Conservation (phyloP, 2,329 filamentous ascomycete species). For the Onygenales sp. region DNA sequence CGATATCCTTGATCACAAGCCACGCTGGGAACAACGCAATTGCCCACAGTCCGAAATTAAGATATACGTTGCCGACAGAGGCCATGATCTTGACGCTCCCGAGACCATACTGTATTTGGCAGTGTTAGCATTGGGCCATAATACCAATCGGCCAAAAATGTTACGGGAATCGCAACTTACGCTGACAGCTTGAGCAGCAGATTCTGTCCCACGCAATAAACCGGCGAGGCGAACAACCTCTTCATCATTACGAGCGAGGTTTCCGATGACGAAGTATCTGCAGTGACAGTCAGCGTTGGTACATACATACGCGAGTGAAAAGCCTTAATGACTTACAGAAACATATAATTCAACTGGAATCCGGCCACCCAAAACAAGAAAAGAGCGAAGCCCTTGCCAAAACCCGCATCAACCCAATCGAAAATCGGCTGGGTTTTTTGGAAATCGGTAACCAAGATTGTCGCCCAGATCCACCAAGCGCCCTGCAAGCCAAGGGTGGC, state of each 20-base stretch:
- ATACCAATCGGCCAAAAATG: not conserved
- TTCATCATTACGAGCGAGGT: conserved; percentile 51
- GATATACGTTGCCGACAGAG: conserved; percentile 56
- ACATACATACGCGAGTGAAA: too few species aligned
- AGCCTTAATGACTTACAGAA: conserved; percentile 42
- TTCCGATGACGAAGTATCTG: conserved; percentile 61
- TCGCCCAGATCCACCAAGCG: conserved; percentile 64
- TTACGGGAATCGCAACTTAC: conserved; percentile 21
- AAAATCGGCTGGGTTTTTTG: conserved; percentile 47
- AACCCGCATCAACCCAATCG: conserved; percentile 57
- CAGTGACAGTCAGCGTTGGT: not conserved
- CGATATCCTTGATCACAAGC: conserved; percentile 53
- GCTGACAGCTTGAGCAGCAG: conserved; percentile 62
- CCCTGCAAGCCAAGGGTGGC: conserved; percentile 47
- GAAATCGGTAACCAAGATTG: conserved; percentile 55
- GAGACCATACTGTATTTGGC: conserved; percentile 47
- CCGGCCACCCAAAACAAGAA: conserved; percentile 58
- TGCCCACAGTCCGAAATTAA: conserved; percentile 63
- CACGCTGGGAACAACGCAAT: conserved; percentile 56
- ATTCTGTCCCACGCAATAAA: conserved; percentile 60
- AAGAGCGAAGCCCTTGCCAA: conserved; percentile 56
- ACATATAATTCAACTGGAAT: conserved; percentile 67
- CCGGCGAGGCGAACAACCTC: conserved; percentile 61
- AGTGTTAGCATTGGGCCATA: not conserved
- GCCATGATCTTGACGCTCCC: conserved; percentile 54